phyloP scores from a whole-genome alignment of 139 green algal genomes.

The Raphidocelis subcapitata region DNA sequence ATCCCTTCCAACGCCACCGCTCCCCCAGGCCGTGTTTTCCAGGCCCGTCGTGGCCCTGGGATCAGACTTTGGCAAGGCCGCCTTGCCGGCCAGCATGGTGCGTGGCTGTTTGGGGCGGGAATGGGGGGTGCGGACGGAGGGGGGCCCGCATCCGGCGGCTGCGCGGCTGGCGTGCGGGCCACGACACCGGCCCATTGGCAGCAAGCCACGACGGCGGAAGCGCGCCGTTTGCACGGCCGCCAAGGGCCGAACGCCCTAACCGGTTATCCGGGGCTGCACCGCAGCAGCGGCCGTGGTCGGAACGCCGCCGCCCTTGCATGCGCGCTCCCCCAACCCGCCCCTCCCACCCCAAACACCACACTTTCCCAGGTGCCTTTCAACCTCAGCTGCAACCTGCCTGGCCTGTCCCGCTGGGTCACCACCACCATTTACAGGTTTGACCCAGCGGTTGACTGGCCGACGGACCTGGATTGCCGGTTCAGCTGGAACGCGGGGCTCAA shows the following conservation, averaged over 20 bases:
- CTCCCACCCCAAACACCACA: not conserved
- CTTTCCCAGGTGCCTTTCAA: constrained; percentile 14
- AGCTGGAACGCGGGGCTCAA: constrained; percentile 33
- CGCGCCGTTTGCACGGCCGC: not conserved
- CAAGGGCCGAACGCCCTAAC: not conserved
- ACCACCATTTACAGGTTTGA: constrained; percentile 60
- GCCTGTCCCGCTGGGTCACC: constrained; percentile 52
- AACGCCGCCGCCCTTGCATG: not conserved
- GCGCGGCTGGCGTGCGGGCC: not conserved
- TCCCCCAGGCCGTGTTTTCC: constrained; percentile 33
- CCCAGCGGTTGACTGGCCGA: constrained; percentile 41
- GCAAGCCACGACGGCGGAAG: no score
- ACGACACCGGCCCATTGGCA: not conserved
- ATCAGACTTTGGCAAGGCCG: constrained; percentile 38
- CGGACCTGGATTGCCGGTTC: constrained; percentile 45
- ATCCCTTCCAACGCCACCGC: no score
- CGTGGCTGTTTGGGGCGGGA: not conserved
- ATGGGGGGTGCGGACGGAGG: not conserved
- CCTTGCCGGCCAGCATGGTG: constrained; percentile 11
- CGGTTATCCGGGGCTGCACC: not conserved
- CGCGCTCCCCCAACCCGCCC: no score
- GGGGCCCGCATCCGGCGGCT: not conserved
- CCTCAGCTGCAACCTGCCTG: constrained; percentile 30
- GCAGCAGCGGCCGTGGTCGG: not conserved
- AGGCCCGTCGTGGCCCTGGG: constrained; percentile 56